A percentile compares a stretch with the other conserved stretches of the same genome.
Conservation (phyloP, 73 alveolate species). For the Urostyla sp. region DNA sequence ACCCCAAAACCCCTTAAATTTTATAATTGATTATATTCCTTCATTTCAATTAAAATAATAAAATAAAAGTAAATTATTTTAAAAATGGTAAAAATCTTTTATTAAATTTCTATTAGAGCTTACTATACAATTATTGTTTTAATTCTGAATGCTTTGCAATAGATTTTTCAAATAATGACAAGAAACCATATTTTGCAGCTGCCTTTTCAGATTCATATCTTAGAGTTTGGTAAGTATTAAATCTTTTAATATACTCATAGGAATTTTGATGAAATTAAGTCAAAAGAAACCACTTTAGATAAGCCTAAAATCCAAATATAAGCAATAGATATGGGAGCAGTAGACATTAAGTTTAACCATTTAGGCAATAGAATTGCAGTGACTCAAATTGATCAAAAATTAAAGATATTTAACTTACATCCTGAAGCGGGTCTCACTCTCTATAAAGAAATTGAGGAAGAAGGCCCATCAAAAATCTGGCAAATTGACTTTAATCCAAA, state of each 20-base stretch:
- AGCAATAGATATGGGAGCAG: slow-evolving; percentile 15
- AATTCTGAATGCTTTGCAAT: slow-evolving; percentile 33
- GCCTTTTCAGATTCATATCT: slow-evolving; percentile 37
- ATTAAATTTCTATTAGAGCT: slow-evolving; percentile 22
- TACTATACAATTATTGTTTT: not conserved
- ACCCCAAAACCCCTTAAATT: no score
- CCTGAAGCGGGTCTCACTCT: slow-evolving; percentile 37
- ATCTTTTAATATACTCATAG: not conserved
- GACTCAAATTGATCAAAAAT: slow-evolving; percentile 13
- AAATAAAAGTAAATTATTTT: not conserved
- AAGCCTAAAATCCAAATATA: slow-evolving; percentile 17
- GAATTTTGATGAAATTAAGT: slow-evolving; percentile 20
- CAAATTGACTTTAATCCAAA: slow-evolving; percentile 41
- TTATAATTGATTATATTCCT: not conserved
- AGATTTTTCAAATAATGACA: slow-evolving; percentile 28
- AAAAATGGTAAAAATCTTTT: slow-evolving; percentile 27
- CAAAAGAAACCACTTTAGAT: slow-evolving; percentile 7
- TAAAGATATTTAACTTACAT: slow-evolving; percentile 8
- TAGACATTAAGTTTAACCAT: slow-evolving; percentile 26
- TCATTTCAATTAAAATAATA: not conserved
- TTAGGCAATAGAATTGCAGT: slow-evolving; percentile 51
- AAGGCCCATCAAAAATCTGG: slow-evolving; percentile 18
- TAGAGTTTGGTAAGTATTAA: slow-evolving; percentile 52
- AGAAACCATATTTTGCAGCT: slow-evolving; percentile 48
- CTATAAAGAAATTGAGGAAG: slow-evolving; percentile 4